phyloP scores from a whole-genome alignment of 1,139 yeast genomes.

The Scheffersomyces segobiensis region DNA sequence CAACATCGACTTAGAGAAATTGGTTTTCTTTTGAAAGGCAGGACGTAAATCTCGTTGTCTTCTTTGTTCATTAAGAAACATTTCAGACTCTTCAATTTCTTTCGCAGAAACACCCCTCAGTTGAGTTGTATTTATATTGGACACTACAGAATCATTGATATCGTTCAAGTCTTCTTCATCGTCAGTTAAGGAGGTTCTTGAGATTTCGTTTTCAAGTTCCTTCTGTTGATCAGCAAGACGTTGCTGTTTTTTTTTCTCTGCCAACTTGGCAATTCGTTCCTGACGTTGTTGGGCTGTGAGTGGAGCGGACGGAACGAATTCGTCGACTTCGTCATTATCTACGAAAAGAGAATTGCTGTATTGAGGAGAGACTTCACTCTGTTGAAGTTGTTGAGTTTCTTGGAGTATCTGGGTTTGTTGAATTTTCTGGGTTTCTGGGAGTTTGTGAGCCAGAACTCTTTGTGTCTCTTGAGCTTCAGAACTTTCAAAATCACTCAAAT shows the following conservation, averaged over 20 bases:
- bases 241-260: constrained; percentile 23
- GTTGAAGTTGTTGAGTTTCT: not conserved
- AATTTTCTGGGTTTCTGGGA: not conserved
- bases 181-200: constrained; percentile 39
- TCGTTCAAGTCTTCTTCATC: constrained; percentile 40
- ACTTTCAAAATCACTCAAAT: constrained; percentile 20
- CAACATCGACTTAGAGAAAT: constrained; percentile 34
- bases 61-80: constrained; percentile 38
- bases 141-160: constrained; percentile 18
- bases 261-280: constrained; percentile 21
- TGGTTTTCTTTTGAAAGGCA: constrained; percentile 27
- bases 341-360: constrained; percentile 2
- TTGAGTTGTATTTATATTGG: constrained; percentile 13
- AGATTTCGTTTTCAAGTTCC: constrained; percentile 34
- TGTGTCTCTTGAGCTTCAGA: not conserved
- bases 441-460: not conserved
- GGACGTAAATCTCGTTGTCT: constrained; percentile 35
- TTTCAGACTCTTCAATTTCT: constrained; percentile 35
- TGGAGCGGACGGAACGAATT: constrained; percentile 1
- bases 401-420: not conserved
- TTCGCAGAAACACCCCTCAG: constrained; percentile 17
- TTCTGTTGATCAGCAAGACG: constrained; percentile 17
- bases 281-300: constrained; percentile 22
- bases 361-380: not conserved
- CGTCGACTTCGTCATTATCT: constrained; percentile 10